Evolutionary conservation across 495 filamentous ascomycete genomes (phyloP).

Genomic region (Trichoderma parareesei): DNA sequence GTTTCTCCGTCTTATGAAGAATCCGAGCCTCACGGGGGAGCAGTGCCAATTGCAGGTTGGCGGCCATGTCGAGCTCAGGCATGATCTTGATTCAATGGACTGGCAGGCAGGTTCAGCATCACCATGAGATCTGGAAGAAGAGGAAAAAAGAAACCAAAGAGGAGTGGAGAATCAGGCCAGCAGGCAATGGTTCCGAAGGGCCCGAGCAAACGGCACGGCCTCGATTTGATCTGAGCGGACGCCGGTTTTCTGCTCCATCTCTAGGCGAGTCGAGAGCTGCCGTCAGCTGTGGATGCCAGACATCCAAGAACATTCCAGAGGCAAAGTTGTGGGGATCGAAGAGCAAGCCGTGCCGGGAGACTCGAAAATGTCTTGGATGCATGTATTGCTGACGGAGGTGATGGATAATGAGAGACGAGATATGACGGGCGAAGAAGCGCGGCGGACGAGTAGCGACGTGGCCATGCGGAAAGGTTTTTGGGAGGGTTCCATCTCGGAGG

Average conservation of each 20-base stretch:
- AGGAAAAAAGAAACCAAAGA: neutral
- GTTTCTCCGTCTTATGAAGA: neutral
- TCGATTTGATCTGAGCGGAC: constrained; percentile 4
- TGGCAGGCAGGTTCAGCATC: no score
- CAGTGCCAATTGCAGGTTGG: neutral
- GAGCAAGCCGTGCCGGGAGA: neutral
- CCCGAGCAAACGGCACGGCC: constrained; percentile 5
- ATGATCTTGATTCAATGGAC: neutral
- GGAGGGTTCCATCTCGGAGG: neutral
- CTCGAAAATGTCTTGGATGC: neutral
- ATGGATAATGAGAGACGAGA: neutral
- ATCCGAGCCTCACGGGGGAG: neutral
- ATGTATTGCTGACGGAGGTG: neutral
- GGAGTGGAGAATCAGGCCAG: no score
- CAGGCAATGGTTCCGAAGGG: constrained; percentile 4
- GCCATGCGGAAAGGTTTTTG: neutral
- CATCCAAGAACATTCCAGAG: constrained; percentile 4
- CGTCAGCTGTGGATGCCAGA: neutral
- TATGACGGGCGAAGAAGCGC: neutral
- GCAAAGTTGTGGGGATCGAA: constrained; percentile 4
- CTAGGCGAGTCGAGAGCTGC: neutral
- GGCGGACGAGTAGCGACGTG: neutral
- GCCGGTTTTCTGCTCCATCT: neutral
- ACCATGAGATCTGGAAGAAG: neutral
- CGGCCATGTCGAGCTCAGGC: neutral